A percentile compares a stretch with the other conserved stretches of the same genome.
Conservation (phyloP, 495 filamentous ascomycete genomes). For the Cryomyces minteri region DNA sequence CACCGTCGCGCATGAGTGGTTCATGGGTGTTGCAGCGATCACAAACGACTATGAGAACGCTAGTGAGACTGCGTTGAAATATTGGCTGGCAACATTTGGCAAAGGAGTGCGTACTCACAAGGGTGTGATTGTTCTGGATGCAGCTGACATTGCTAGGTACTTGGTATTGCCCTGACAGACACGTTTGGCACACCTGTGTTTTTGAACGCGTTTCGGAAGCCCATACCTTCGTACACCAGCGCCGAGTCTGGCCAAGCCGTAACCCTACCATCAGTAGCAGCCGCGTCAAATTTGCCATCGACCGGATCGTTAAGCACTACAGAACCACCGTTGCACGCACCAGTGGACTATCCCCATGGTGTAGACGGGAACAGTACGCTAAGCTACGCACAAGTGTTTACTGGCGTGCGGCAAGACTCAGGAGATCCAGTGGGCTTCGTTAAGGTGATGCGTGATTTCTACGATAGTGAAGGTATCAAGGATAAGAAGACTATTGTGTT, state of each 20-base stretch:
- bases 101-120: slow-evolving; percentile 37
- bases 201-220: slow-evolving; percentile 61
- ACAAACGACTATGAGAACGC: slow-evolving; percentile 68
- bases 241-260: slow-evolving; percentile 6
- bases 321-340: slow-evolving; percentile 12
- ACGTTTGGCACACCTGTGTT: slow-evolving; percentile 92
- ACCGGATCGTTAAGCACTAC: slow-evolving; percentile 6
- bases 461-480: slow-evolving; percentile 52
- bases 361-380: slow-evolving; percentile 4
- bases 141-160: slow-evolving; percentile 27
- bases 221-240: slow-evolving; percentile 22
- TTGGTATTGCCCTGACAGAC: slow-evolving; percentile 90
- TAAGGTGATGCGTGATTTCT: slow-evolving; percentile 70
- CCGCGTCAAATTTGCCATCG: not conserved
- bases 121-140: not conserved
- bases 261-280: slow-evolving; percentile 8
- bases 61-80: slow-evolving; percentile 61
- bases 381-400: slow-evolving; percentile 74
- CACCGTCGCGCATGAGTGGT: slow-evolving; percentile 97
- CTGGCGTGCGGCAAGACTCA: slow-evolving; percentile 84
- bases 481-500: slow-evolving; percentile 91
- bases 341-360: not conserved
- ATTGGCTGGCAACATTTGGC: slow-evolving; percentile 86
- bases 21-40: slow-evolving; percentile 92
- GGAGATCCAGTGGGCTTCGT: slow-evolving; percentile 75